These are phyloP conservation scores for Clonostachys byssicola DNA, from an alignment of 2,329 filamentous ascomycete species.

Conservation along the genomic window DNA sequence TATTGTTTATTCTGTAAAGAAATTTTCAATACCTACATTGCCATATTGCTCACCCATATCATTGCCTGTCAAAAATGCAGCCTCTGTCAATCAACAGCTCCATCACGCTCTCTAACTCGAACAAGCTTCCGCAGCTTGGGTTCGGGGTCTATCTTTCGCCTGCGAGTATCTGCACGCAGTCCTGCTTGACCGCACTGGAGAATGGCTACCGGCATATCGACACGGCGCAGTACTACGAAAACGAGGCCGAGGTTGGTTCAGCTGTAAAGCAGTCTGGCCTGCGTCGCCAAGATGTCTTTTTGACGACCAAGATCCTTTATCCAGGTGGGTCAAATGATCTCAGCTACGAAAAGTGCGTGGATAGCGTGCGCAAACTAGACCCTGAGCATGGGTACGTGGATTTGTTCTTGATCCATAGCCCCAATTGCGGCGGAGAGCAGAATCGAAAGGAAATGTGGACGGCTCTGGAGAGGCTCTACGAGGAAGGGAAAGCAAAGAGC, in stretches of 20 bases:
- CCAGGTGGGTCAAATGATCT: slow-evolving; percentile 45
- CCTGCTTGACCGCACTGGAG: slow-evolving; percentile 53
- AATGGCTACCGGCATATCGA: slow-evolving; percentile 61
- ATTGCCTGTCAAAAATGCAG: too few species aligned
- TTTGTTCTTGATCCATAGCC: slow-evolving; percentile 65
- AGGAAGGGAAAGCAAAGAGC: slow-evolving; percentile 54
- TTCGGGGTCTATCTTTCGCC: slow-evolving; percentile 68
- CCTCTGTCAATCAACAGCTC: not conserved
- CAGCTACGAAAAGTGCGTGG: slow-evolving; percentile 54
- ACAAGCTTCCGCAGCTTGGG: slow-evolving; percentile 58
- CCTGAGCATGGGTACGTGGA: slow-evolving; percentile 58
- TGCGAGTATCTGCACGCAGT: slow-evolving; percentile 46
- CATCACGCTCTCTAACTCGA: slow-evolving; percentile 12
- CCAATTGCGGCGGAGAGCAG: slow-evolving; percentile 46
- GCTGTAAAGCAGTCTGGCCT: slow-evolving; percentile 55
- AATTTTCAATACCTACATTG: too few species aligned
- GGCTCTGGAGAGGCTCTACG: slow-evolving; percentile 57
- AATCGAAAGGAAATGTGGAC: slow-evolving; percentile 61
- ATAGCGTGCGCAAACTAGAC: slow-evolving; percentile 59
- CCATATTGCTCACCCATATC: too few species aligned
- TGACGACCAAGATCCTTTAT: slow-evolving; percentile 67
- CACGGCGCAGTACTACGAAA: slow-evolving; percentile 60
- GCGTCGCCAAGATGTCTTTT: slow-evolving; percentile 55
- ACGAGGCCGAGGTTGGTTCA: slow-evolving; percentile 62
- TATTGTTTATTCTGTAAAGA: too few species aligned